Evolutionary conservation across 345 rosid species (phyloP).

Genomic region (Citrus maxima): DNA sequence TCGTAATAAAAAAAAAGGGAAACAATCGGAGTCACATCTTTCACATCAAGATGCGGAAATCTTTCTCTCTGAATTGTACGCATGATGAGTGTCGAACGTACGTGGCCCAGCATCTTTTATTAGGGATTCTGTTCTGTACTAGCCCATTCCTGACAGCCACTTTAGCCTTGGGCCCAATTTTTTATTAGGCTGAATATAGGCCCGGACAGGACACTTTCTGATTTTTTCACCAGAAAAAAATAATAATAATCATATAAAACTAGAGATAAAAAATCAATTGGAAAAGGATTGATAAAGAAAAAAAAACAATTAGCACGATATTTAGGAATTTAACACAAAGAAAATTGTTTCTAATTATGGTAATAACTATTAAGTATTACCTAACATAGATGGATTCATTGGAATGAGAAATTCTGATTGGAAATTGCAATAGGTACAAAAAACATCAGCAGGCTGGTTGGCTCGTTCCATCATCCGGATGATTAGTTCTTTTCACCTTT

Average conservation of each 20-base stretch:
- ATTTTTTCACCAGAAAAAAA: neutral
- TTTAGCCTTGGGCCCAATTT: neutral
- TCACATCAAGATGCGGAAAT: neutral
- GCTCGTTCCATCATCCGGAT: neutral
- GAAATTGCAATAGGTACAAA: neutral
- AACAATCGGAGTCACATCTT: neutral
- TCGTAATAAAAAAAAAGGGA: neutral
- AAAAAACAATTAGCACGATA: no score
- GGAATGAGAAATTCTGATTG: neutral
- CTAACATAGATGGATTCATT: no score
- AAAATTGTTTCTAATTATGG: no score
- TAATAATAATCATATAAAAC: neutral
- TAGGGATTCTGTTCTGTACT: neutral
- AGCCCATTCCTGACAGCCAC: conserved; percentile 1
- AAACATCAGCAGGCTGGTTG: neutral
- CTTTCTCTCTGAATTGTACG: no score
- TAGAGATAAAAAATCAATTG: neutral
- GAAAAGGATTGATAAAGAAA: no score
- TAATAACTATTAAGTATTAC: no score
- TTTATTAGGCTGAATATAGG: neutral
- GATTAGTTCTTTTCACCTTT: neutral
- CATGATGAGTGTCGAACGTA: no score
- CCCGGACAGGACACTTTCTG: neutral
- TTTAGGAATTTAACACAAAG: no score
- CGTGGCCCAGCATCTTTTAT: no score